Base-by-base conservation (phyloP, 139 green algal genomes). In the Haematococcus sp. region DNA sequence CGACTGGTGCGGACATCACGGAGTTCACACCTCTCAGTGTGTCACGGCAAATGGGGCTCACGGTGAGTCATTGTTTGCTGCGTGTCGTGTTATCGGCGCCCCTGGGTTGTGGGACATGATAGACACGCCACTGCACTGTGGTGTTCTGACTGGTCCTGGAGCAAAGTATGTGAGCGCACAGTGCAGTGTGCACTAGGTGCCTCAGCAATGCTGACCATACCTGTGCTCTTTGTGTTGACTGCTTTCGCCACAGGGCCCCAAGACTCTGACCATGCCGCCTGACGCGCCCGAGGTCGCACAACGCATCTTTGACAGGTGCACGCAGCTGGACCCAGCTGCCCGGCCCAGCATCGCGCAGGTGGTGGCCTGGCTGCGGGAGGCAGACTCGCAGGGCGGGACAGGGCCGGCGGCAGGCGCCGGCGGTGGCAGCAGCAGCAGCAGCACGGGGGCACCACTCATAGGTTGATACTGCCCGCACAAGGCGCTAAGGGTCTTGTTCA, bases 351-450 rank as follows among this genome's bases (percentile, higher is more conserved):
- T 85, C 0, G 44, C 77, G n/a, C 49, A 82, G 30, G 56, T 93
- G 3, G 86, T 93, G 40, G 83, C 89, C 70, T 90, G 84, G 84
- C 81, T 93, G 46, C 75, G 87, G 25, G 58, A 65, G 27, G 58
- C 58, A 16, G 58, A 25, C 52, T 22, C 20, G 4, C 58, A 65
- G 25, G 40, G 40, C 16, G 49, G 58, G 25, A 3, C 25, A 65
- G 58, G n/a, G 7, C 7, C 7, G 40, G 40, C 7, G 7, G 40
- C 40, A 49, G 40, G 40, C 40, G 40, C 7, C 40, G 40, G 7
- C 40, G 40, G 40, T 11, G 11, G 40, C 40, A 49, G n/a, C 40
- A 49, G 40, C 7, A 7, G 40, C 40, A 49, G 40, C 40, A 49
- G 40, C 40, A 49, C 40, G 7, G 40, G 7, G 11, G 40, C 7